phyloP scores from a whole-genome alignment of 2,329 filamentous ascomycete genomes.

The Pseudogymnoascus sp. region DNA sequence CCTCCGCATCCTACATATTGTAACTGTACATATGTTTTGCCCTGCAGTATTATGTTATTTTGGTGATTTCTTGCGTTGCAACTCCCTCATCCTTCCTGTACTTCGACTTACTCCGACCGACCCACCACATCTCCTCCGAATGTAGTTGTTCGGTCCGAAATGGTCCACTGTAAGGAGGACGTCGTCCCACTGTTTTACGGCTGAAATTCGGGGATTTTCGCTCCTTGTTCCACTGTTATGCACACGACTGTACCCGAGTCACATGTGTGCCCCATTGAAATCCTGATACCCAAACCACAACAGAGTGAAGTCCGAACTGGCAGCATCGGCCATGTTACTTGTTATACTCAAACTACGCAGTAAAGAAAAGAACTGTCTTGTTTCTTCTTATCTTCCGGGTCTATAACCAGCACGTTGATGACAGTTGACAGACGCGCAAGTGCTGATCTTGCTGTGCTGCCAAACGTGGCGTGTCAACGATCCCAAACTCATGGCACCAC shows the following conservation, averaged over 20 bases:
- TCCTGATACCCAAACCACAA: neutral
- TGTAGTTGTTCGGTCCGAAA: neutral
- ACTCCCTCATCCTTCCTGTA: neutral
- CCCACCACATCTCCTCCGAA: neutral
- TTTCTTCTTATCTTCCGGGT: neutral
- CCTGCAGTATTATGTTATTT: neutral
- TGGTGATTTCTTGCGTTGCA: neutral
- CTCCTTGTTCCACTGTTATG: neutral
- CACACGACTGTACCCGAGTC: neutral
- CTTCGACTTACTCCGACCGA: neutral
- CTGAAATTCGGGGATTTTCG: neutral
- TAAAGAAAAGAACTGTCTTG: neutral
- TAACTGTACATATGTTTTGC: too few species aligned
- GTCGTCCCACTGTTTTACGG: slow-evolving; percentile 1
- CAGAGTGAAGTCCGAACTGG: neutral
- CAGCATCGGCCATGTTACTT: neutral
- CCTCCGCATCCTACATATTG: too few species aligned
- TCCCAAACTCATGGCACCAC: neutral
- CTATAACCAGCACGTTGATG: neutral
- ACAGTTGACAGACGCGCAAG: neutral
- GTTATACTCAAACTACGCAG: neutral
- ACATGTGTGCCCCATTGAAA: slow-evolving; percentile 1
- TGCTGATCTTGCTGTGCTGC: neutral
- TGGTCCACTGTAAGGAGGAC: slow-evolving; percentile 2
- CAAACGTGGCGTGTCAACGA: neutral